Evolutionary conservation across 2,329 filamentous ascomycete species (phyloP), one percentile per base, ranked within the genome.

Genomic region (Hymenoscyphus linearis): DNA sequence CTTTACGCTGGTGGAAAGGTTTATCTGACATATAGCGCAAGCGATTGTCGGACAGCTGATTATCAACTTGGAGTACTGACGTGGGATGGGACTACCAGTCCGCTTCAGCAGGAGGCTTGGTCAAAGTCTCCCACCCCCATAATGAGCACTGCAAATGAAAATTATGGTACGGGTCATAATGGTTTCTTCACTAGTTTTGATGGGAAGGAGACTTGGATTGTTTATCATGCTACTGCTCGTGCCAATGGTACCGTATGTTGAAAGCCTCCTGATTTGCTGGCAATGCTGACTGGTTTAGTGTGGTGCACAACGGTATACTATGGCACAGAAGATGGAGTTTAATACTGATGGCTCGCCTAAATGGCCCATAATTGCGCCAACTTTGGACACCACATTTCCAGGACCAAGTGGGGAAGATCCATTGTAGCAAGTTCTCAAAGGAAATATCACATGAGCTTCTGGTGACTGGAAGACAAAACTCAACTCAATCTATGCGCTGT

Each of bases 51-150:
- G 81, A 82, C 80, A 0, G 70, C 78, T 0, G 75, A 77, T 58
- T 85, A 85, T 69, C 77, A 78, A 26, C 74, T 86, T 1, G 82
- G 80, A 0, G 70, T 82, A 16, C 73, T 85, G 26, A 79, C 79
- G 3, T 85, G 79, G 76, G 78, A 82, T 26, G 80, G 81, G 13
- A 72, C 63, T 0, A 77, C 78, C 0, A 78, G 83, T 63, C 83
- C 82, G 0, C 70, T 76, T 14, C 66, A 70, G 16, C 65, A 72
- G 0, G 68, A 68, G 0, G 79, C 77, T 12, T 85, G 82, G 83
- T 76, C 70, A 3, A 85, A 85, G 22, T 47, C 40, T 47, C n/a
- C n/a, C n/a, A n/a, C n/a, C 9, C 40, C 40, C 2, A 10, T 47
- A 18, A 47, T 47, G 40, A 47, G n/a, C 12, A 22, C 40, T n/a